Conservation (phyloP, 805 yeast genomes). For the Candida palmyrensis region DNA sequence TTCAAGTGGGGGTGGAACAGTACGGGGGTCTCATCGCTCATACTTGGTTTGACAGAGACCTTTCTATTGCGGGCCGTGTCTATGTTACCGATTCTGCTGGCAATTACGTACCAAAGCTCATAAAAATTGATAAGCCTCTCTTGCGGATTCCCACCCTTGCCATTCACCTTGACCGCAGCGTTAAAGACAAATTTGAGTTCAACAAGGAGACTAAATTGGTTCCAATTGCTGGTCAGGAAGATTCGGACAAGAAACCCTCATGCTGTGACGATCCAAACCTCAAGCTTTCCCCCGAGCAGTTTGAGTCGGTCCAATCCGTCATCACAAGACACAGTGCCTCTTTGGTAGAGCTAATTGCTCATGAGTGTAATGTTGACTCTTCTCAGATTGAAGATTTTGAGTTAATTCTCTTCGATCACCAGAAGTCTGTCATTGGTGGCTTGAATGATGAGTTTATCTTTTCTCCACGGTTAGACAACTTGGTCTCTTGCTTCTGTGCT, state of each 20-base stretch:
- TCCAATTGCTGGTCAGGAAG: constrained; percentile 72
- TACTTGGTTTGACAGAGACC: constrained; percentile 94
- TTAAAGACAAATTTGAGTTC: constrained; percentile 75
- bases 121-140: constrained; percentile 78
- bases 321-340: constrained; percentile 74
- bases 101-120: constrained; percentile 55
- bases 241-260: constrained; percentile 10
- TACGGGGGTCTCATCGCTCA: constrained; percentile 98
- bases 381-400: constrained; percentile 87
- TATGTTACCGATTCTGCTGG: constrained; percentile 51
- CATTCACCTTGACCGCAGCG: constrained; percentile 80
- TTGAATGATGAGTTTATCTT: constrained; percentile 85
- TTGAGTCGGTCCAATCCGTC: constrained; percentile 59
- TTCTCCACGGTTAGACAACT: constrained; percentile 87
- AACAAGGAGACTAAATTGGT: constrained; percentile 81
- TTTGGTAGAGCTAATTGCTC: constrained; percentile 63
- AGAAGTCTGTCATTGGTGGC: constrained; percentile 82
- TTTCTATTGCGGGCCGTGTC: constrained; percentile 89
- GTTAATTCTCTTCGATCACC: constrained; percentile 78
- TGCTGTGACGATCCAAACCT: constrained; percentile 50
- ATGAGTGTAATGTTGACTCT: constrained; percentile 47
- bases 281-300: constrained; percentile 47
- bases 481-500: constrained; percentile 82
- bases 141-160: constrained; percentile 93
- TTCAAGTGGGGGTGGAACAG: constrained; percentile 88